Conservation (phyloP, 169 alveolate genomes). For the Pseudocohnilembus persalinus region DNA sequence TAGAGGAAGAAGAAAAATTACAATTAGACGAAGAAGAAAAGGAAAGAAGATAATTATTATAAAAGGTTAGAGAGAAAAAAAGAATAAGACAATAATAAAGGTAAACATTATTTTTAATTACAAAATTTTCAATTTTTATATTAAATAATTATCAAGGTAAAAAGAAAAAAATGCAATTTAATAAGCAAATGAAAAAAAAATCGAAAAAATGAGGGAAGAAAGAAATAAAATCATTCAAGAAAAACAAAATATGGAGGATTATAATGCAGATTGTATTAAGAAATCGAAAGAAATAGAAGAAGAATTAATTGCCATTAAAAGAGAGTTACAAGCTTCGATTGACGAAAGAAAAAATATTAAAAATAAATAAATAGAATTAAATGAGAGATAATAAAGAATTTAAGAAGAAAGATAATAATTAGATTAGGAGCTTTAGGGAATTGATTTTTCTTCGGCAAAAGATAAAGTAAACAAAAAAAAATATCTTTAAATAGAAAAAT, state of each 20-base stretch:
- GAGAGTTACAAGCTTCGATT: not conserved
- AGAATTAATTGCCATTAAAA: not conserved
- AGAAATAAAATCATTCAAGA: not conserved
- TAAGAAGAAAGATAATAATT: not conserved
- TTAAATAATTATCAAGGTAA: too few relatives aligned
- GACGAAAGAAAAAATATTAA: not conserved
- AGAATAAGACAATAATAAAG: not conserved
- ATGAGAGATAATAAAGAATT: not conserved
- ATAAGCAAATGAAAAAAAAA: not conserved
- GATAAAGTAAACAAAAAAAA: not conserved
- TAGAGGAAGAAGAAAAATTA: not conserved
- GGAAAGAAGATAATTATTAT: not conserved
- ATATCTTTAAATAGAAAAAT: too few relatives aligned
- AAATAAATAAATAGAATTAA: too few relatives aligned
- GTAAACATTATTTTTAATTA: too few relatives aligned
- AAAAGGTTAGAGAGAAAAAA: not conserved
- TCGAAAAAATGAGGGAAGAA: not conserved
- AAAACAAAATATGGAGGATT: not conserved
- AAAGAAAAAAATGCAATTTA: not conserved
- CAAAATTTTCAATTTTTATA: too few relatives aligned
- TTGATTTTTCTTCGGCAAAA: not conserved
- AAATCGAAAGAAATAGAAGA: not conserved
- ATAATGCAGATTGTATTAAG: not conserved
- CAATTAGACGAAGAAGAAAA: not conserved
- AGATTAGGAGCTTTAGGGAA: not conserved